These are phyloP conservation scores for Cystobasidium tubakii DNA, from an alignment of 768 basidiomycete species.

Conservation along the genomic window DNA sequence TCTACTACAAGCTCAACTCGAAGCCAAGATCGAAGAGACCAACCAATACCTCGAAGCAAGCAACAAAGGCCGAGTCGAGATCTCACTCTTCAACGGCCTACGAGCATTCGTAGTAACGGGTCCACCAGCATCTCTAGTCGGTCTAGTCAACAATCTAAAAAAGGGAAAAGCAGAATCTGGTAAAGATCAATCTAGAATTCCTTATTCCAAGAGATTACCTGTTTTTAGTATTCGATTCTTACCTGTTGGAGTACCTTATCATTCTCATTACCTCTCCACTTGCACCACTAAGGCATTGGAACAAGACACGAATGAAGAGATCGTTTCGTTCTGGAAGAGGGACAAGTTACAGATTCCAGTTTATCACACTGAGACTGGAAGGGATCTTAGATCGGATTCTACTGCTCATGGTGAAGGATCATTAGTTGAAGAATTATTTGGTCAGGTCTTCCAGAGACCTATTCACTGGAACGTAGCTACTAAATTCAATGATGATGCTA, in stretches of 20 bases:
- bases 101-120: constrained; percentile 89
- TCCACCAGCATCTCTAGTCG: constrained; percentile 82
- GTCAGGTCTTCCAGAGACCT: constrained; percentile 83
- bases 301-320: constrained; percentile 69
- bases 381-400: constrained; percentile 69
- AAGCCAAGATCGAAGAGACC: constrained; percentile 75
- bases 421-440: constrained; percentile 78
- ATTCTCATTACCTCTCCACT: constrained; percentile 73
- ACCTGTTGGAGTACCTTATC: constrained; percentile 92
- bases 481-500: constrained; percentile 78
- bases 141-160: constrained; percentile 81
- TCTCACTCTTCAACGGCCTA: constrained; percentile 90
- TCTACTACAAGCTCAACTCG: constrained; percentile 62
- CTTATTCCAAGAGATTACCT: constrained; percentile 89
- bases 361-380: constrained; percentile 85
- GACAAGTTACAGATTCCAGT: constrained; percentile 73
- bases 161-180: constrained; percentile 82
- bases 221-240: constrained; percentile 89
- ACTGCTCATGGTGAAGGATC: constrained; percentile 50
- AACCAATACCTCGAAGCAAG: constrained; percentile 69
- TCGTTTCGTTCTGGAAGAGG: constrained; percentile 47
- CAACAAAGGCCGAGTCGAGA: constrained; percentile 57
- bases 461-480: constrained; percentile 87
- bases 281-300: constrained; percentile 68
- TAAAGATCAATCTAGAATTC: constrained; percentile 84